Evolutionary conservation across 257 asterid species (phyloP), one percentile per base, ranked within the genome.

Genomic region (Nicotiana benthamiana): DNA sequence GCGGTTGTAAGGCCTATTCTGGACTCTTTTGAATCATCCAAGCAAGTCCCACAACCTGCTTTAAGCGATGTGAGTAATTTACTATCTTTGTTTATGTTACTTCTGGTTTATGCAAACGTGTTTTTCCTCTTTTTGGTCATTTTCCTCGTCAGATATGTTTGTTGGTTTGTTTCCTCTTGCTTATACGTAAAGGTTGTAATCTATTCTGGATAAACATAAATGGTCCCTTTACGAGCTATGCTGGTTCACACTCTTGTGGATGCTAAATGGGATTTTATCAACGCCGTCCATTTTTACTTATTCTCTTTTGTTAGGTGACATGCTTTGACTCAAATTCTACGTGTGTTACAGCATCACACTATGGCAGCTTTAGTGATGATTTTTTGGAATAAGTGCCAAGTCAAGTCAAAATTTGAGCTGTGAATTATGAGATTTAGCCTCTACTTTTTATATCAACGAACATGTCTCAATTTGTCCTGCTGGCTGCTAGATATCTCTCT

Each of bases 1-100:
- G 98, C 98, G 2, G 96, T 94, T 52, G 98, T 94, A 79, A 94
- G 97, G 86, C 98, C 98, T 81, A 93, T 94, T 27, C 88, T 93
- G 64, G 97, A 94, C 85, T 94, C 98, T 30, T 86, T 89, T 79
- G 97, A 92, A 90, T 66, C 97, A 36, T 70, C 97, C 60, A 90
- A 94, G 88, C 88, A 90, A 84, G 96, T 89, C 36, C 95, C 97
- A 30, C 93, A 84, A 30, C 88, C 97, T 59, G 91, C 90, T 66
- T 86, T 93, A 64, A 87, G 86, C 76, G 97, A 94, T 79, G 98
- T 94, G 85, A 90, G 98, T 86, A 53, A 48, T 22, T 22, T 34
- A 36, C 24, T 48, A 18, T 75, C 54, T 17, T 80, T 72, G 40
- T 20, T 9, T 62, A 74, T 7, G 60, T 40, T 79, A 12, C 79